Base-by-base conservation (phyloP, 2,329 filamentous ascomycete species). In the Hypoxylon rubiginosum region DNA sequence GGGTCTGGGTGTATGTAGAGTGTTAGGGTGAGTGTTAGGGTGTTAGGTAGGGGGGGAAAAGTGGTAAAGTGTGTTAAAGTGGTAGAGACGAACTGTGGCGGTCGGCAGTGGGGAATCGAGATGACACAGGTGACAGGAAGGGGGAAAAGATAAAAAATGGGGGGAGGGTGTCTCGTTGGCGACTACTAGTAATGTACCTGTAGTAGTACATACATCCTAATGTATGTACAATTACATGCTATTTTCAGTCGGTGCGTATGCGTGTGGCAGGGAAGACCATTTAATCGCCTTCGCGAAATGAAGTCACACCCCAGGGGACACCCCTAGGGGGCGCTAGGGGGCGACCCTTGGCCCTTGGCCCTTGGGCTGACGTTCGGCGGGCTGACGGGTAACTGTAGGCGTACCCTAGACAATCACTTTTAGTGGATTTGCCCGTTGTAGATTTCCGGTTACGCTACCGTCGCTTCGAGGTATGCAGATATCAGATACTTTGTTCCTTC, bases 281-380 rank as follows among this genome's bases (percentile, higher is more conserved):
- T 66, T 65, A 71, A 71, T 71, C 64, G 70, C 57, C 61, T 68
- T 72, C 68, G 55, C 50, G 63, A 69, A 67, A 69, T 69, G 67
- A 69, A 69, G 67, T 69, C 67, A 69, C 67, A 69, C 67, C 51
- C 64, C 64, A n/a, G 32, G 32, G 39, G 13, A n/a, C 36, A 41
- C n/a, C 36, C 10, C 36, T 6, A 13, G 34, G 4, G 8, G 34
- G n/a, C n/a, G n/a, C 34, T 10, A 28, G 50, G 56, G 66, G 62
- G 59, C 41, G 49, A 39, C 24, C 55, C 55, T n/a, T 7, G 26
- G 7, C 26, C 26, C 26, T 32, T 28, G 41, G 52, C 48, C 60
- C 49, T 60, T 66, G 58, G 48, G 57, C 55, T 58, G 58, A 67
- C 43, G 57, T 43, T 43, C 62, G 54, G 67, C 63, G 63, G 64